phyloP scores from a whole-genome alignment of 495 filamentous ascomycete species.

The Trichoderma virens region DNA sequence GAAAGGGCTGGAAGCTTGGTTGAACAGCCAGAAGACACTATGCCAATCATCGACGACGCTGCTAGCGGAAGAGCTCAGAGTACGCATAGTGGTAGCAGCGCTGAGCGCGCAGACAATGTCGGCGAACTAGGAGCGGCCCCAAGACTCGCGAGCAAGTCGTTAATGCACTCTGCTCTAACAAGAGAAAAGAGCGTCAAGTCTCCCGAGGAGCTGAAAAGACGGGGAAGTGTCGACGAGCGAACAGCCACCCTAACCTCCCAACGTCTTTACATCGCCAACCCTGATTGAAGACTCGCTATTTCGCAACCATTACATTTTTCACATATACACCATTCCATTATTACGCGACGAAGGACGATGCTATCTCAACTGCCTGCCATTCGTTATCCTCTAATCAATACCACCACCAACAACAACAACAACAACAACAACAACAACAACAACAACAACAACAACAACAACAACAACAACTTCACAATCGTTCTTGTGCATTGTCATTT shows the following conservation, averaged over 20 bases:
- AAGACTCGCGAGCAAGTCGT: conserved; percentile 44
- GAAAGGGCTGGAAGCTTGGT: conserved; percentile 38
- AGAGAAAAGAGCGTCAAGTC: conserved; percentile 60
- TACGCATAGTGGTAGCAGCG: conserved; percentile 47
- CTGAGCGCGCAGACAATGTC: conserved; percentile 42
- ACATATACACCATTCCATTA: background rate
- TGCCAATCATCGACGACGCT: conserved; percentile 37
- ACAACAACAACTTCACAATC: background rate
- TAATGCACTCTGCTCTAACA: conserved; percentile 43
- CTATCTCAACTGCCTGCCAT: background rate
- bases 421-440: background rate
- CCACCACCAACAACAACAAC: background rate
- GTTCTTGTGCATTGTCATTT: background rate
- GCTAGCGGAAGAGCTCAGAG: conserved; percentile 35
- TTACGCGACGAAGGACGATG: background rate
- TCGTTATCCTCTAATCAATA: background rate
- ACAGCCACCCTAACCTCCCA: conserved; percentile 74
- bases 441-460: background rate
- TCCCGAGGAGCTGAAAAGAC: conserved; percentile 66
- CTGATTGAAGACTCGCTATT: conserved; percentile 49
- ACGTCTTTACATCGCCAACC: conserved; percentile 89
- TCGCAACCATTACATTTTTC: background rate
- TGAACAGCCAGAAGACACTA: conserved; percentile 24
- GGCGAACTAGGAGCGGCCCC: conserved; percentile 34
- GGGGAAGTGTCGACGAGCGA: conserved; percentile 91